Conservation (phyloP, 441 rosid species). For the Euphorbia schlechtendalii region DNA sequence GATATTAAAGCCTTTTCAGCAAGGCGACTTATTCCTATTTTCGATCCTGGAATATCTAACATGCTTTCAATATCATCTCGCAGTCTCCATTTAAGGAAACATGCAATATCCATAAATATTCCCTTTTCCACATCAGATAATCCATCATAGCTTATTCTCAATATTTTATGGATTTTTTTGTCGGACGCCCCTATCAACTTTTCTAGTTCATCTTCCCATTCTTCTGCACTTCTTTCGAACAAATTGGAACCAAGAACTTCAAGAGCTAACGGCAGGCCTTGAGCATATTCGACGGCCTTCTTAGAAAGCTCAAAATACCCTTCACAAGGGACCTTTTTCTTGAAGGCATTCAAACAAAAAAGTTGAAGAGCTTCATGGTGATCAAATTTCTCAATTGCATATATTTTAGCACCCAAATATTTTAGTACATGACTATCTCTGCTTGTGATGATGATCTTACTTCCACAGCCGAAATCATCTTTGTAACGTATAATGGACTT, state of each 20-base stretch:
- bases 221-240: too few species aligned
- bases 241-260: background rate
- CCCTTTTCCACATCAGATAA: background rate
- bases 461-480: background rate
- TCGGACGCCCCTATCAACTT: too few species aligned
- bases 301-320: background rate
- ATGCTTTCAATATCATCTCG: background rate
- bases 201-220: constrained; percentile 4
- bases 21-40: background rate
- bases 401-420: background rate
- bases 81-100: constrained; percentile 3
- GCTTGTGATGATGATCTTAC: background rate
- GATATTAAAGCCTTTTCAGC: constrained; percentile 8
- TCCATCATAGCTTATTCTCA: constrained; percentile 9
- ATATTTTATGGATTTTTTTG: background rate
- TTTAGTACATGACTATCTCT: background rate
- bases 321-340: background rate
- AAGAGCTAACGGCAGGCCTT: constrained; percentile 1
- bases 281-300: background rate
- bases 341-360: background rate
- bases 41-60: background rate
- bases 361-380: constrained; percentile 1
- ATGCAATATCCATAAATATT: constrained; percentile 15
- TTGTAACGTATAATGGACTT: background rate
- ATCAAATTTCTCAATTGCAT: background rate